Percentiles rank a stretch among this genome's conserved stretches.
Evolutionary conservation across 192 early-diverging fungal genomes (phyloP).

Genomic region (Backusella sp.): DNA sequence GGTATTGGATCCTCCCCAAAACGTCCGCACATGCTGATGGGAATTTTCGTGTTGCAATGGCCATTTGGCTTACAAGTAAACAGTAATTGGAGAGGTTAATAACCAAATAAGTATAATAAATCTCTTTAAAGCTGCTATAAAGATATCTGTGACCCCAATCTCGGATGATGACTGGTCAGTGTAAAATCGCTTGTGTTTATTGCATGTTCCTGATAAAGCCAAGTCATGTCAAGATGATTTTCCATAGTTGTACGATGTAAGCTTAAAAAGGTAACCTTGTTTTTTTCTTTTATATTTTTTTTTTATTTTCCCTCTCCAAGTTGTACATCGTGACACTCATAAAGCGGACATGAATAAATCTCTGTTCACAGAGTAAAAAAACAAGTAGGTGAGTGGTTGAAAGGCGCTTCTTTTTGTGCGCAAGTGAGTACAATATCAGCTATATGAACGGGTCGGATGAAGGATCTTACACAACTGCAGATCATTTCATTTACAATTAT

Average conservation of each 20-base stretch:
- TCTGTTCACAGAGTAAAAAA: not conserved
- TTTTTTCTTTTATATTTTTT: not conserved
- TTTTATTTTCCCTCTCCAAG: not conserved
- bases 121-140: conserved; percentile 8
- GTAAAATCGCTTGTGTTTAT: conserved; percentile 3
- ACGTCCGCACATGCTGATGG: not conserved
- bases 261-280: not conserved
- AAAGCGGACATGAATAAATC: not conserved
- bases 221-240: conserved; percentile 1
- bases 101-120: conserved; percentile 5
- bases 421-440: not conserved
- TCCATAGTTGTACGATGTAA: not conserved
- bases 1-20: not conserved
- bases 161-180: not conserved
- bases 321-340: conserved; percentile 3
- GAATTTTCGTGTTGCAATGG: not conserved
- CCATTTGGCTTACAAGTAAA: not conserved
- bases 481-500: conserved; percentile 8
- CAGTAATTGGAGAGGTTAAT: not conserved
- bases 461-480: conserved; percentile 3
- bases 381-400: not conserved
- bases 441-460: not conserved
- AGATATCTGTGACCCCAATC: not conserved
- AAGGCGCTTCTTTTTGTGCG: not conserved
- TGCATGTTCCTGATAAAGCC: conserved; percentile 3